These are phyloP conservation scores for Wickerhamomyces kurtzmanii DNA, from an alignment of 805 yeast genomes.

Conservation along the genomic window DNA sequence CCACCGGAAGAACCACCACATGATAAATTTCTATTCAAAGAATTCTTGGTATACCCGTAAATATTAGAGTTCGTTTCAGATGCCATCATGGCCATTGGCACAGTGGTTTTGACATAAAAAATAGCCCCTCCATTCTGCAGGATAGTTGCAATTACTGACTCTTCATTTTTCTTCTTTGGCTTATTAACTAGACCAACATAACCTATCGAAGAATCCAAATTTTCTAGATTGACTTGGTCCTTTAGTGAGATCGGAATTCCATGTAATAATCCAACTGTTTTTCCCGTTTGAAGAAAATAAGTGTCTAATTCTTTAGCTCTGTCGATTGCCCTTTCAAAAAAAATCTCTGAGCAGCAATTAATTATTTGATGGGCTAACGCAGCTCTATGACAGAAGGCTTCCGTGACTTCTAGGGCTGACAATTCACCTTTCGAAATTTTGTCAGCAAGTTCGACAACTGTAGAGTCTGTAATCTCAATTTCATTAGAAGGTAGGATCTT, in stretches of 20 bases:
- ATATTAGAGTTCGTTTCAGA: slow-evolving; percentile 42
- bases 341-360: slow-evolving; percentile 17
- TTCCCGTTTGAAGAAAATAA: slow-evolving; percentile 32
- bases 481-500: slow-evolving; percentile 7
- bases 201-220: slow-evolving; percentile 14
- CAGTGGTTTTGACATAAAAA: slow-evolving; percentile 43
- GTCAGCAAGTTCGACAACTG: slow-evolving; percentile 10
- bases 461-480: slow-evolving; percentile 10
- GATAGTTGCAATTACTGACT: slow-evolving; percentile 10
- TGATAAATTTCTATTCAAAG: slow-evolving; percentile 35
- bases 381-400: slow-evolving; percentile 44
- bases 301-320: slow-evolving; percentile 44
- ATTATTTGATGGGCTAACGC: slow-evolving; percentile 42
- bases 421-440: slow-evolving; percentile 9
- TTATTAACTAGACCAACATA: slow-evolving; percentile 7
- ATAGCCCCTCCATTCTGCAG: slow-evolving; percentile 27
- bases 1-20: slow-evolving; percentile 56
- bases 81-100: slow-evolving; percentile 52
- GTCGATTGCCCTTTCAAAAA: slow-evolving; percentile 42
- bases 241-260: slow-evolving; percentile 56
- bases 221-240: slow-evolving; percentile 26
- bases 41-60: slow-evolving; percentile 39
- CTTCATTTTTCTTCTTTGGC: slow-evolving; percentile 6
- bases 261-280: slow-evolving; percentile 49
- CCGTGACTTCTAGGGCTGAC: slow-evolving; percentile 25